These are phyloP conservation scores for Naegleria gruberi DNA, from an alignment of 208 protist genomes.

Conservation along the genomic window DNA sequence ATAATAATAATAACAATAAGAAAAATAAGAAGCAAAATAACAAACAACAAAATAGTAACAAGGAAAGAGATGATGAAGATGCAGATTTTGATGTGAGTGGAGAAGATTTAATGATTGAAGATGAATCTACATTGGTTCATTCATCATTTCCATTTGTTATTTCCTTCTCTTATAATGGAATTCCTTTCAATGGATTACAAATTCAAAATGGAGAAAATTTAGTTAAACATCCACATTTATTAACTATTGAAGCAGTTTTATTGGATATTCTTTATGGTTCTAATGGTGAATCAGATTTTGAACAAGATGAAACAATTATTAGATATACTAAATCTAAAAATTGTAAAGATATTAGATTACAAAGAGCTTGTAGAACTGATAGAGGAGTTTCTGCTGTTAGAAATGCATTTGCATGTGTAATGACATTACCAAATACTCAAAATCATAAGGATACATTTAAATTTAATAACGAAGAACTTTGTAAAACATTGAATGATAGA, in stretches of 20 bases:
- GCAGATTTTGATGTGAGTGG: neutral
- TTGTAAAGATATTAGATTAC: neutral
- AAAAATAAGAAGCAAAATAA: neutral
- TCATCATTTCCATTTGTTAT: neutral
- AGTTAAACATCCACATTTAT: neutral
- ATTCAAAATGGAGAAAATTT: neutral
- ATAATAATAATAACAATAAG: neutral
- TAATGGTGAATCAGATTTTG: neutral
- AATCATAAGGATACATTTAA: neutral
- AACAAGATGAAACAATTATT: too few species aligned
- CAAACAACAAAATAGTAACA: neutral
- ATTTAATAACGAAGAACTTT: neutral
- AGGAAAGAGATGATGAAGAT: too few species aligned
- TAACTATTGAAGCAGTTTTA: neutral
- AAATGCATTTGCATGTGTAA: neutral
- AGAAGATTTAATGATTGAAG: neutral
- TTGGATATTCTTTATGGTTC: neutral
- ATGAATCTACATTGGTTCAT: neutral
- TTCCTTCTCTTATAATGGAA: neutral
- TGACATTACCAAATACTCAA: neutral
- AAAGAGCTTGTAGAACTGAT: slow-evolving; percentile 15
- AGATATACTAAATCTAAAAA: neutral
- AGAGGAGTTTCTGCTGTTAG: neutral
- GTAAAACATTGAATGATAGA: neutral
- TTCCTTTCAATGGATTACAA: neutral